Evolutionary conservation across 352 stramenopile species (phyloP), one percentile per base, ranked within the genome.

Genomic region (Phytopythium ostracodes): DNA sequence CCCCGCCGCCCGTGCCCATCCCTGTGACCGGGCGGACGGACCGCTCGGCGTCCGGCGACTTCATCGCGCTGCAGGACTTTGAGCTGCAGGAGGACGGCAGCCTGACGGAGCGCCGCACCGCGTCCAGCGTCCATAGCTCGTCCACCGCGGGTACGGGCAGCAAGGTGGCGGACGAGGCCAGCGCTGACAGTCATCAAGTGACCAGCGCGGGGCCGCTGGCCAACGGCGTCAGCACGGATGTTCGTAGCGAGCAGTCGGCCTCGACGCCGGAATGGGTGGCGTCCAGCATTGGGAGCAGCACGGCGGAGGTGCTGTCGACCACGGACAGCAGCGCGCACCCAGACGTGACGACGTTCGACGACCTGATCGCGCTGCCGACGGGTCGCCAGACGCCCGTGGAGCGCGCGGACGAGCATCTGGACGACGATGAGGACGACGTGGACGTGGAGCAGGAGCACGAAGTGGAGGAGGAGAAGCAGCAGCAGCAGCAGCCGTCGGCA

Each of bases 51-150:
- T 60, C 54, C 52, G 69, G 57, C 6, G 74, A 80, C 58, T 78
- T 86, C 44, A 84, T 87, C 59, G 77, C 77, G 24, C 71, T 87
- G 2, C 79, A 81, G 29, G 72, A 84, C 60, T 87, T 81, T 56
- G 54, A 78, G 22, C 65, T 75, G 20, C 64, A 83, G 47, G 63
- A 58, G 18, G 71, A 78, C 17, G 73, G 75, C 20, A 73, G 57
- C 56, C 59, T 77, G 38, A 59, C 59, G 25, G 63, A 67, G 50
- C 70, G 44, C 15, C 59, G 31, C 46, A 51, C 62, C 31, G 54
- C 57, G 29, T 71, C 53, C 25, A 84, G 68, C 53, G 8, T 62
- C 25, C 67, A 65, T 40, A 81, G 67, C 59, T 71, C 62, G 56
- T 58, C 66, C 47, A 17, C 27, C 1, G 47, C n/a, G n/a, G n/a